Base-by-base conservation (phyloP, 805 yeast species). In the Saitoella complicata region DNA sequence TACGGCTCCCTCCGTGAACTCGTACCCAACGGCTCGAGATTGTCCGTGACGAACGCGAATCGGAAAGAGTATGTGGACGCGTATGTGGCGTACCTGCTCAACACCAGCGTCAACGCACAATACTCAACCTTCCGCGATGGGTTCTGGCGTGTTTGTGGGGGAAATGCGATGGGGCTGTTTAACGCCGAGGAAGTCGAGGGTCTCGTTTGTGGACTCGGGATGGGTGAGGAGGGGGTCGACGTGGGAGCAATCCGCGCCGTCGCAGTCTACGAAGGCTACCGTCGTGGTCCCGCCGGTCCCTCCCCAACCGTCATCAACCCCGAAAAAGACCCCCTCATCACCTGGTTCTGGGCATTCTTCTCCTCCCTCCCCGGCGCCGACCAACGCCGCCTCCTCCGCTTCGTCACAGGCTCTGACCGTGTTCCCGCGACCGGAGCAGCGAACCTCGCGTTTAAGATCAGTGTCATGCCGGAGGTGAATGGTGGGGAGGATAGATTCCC, bases 401-500 rank as follows among this genome's bases (percentile, higher is more conserved):
- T 88, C 58, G 76, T 87, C 2, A 87, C 95, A 0, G 96, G 97
- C 0, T 79, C 94, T 1, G 95, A 85, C 55, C 66, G 95, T 39
- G 69, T 91, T 6, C 97, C 98, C 0, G 94, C 95, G 0, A 83
- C 95, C 0, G 98, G 98, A 0, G 69, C 85, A 31, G 78, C 81
- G 32, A 78, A 80, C 43, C 63, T 88, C 64, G 68, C 69, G 39
- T 78, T 91, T 55, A 78, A 78, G 48, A 72, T 88, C n/a, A 72
- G 79, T 10, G 71, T 72, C 45, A 45, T 73, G 9, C 21, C 21
- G 4, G 21, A 21, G 21, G 21, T 21, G 4, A 21, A 21, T 21
- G 72, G 71, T 0, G 59, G 53, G 1, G 72, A 68, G 49, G 66
- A 71, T 29, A 44, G 51, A 37, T 62, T 87, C 11, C 97, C 97